These are phyloP conservation scores for Protoeuglena noctilucae DNA, from an alignment of 139 green algal species.

Conservation along the genomic window DNA sequence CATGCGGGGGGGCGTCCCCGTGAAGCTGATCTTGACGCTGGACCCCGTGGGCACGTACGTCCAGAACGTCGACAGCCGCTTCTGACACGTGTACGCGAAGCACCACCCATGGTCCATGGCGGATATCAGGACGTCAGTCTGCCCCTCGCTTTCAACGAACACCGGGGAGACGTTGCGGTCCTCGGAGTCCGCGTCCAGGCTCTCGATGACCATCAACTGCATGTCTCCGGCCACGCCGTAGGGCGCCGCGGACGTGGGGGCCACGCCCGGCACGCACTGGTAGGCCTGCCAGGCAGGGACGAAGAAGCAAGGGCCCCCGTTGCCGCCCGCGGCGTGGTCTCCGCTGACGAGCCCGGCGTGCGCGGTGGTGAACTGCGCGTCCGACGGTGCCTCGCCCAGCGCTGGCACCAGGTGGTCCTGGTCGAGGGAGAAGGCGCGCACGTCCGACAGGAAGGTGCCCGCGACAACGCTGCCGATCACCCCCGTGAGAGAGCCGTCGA, in stretches of 20 bases:
- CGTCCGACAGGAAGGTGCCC: not conserved
- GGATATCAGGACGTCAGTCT: constrained; percentile 13
- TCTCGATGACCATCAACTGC: constrained; percentile 32
- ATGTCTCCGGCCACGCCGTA: constrained; percentile 27
- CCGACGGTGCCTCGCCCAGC: not conserved
- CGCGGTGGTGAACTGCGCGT: not conserved
- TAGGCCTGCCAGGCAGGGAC: not conserved
- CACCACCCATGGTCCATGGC: constrained; percentile 44
- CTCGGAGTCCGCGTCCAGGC: constrained; percentile 31
- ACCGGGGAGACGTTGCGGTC: constrained; percentile 34
- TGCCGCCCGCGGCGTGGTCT: not conserved
- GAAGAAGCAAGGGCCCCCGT: constrained; percentile 1
- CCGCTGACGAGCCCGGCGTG: too few species aligned
- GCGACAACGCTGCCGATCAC: not conserved
- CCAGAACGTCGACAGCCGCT: constrained; percentile 15
- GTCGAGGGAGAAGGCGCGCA: not conserved
- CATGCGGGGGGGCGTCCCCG: constrained; percentile 11
- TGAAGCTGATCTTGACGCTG: constrained; percentile 6
- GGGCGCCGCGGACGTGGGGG: constrained; percentile 3
- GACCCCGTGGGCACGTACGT: not conserved
- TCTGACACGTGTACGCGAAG: constrained; percentile 25
- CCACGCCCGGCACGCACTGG: not conserved
- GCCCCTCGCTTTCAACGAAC: constrained; percentile 13
- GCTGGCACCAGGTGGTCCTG: not conserved
- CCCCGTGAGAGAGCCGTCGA: not conserved